Conservation (phyloP, 768 basidiomycete species). For the Suillus brevipes region DNA sequence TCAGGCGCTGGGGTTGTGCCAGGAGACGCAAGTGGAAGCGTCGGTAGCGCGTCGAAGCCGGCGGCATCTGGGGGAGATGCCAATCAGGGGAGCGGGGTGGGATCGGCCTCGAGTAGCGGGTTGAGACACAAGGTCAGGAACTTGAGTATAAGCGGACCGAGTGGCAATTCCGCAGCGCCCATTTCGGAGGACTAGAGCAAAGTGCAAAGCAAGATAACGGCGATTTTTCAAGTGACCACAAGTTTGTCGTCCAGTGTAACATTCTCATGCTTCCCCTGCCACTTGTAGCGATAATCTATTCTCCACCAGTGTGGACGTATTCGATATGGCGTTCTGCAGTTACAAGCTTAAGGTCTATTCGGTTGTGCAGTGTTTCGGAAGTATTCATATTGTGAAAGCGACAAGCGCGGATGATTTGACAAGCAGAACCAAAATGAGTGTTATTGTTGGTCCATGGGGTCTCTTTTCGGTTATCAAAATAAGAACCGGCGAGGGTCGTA, state of each 20-base stretch:
- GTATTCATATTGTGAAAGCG: too few relatives aligned
- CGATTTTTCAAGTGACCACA: slow-evolving; percentile 13
- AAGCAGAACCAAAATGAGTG: slow-evolving; percentile 24
- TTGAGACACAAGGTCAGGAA: slow-evolving; percentile 50
- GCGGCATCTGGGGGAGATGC: slow-evolving; percentile 15
- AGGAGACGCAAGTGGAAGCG: slow-evolving; percentile 40
- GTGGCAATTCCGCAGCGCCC: slow-evolving; percentile 16
- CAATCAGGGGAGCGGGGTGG: slow-evolving; percentile 18
- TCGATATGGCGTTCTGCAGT: neutral
- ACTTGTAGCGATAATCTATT: slow-evolving; percentile 3
- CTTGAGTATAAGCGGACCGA: slow-evolving; percentile 43
- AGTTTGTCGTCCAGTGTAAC: slow-evolving; percentile 14
- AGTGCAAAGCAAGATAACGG: slow-evolving; percentile 19
- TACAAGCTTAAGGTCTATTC: too few relatives aligned
- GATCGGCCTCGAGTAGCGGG: slow-evolving; percentile 33
- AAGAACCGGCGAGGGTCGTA: slow-evolving; percentile 9
- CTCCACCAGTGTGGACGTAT: neutral
- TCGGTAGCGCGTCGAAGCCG: slow-evolving; percentile 17
- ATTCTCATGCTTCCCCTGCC: slow-evolving; percentile 16
- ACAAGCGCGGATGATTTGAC: slow-evolving; percentile 33
- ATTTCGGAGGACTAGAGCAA: slow-evolving; percentile 24
- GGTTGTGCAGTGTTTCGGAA: too few relatives aligned
- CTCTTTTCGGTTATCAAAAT: slow-evolving; percentile 8
- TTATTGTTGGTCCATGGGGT: slow-evolving; percentile 23
- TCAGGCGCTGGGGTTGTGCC: slow-evolving; percentile 51